Conservation (phyloP, 2,329 filamentous ascomycete genomes). For the Ophiosphaerella korrae region DNA sequence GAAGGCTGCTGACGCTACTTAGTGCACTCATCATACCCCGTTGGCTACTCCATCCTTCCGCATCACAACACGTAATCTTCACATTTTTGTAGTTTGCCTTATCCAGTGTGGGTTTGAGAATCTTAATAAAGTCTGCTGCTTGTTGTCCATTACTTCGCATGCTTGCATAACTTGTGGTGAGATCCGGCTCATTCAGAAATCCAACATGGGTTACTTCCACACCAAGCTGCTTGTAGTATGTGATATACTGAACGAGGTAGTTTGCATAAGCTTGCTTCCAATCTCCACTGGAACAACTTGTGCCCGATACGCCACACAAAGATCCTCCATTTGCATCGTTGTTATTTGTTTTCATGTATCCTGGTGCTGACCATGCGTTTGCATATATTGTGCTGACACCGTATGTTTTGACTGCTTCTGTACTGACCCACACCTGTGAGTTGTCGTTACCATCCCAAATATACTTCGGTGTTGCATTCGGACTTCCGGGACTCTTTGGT, state of each 20-base stretch:
- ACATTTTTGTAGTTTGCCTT: slow-evolving; percentile 42
- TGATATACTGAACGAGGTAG: slow-evolving; percentile 55
- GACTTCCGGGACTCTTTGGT: slow-evolving; percentile 31
- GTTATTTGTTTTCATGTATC: slow-evolving; percentile 59
- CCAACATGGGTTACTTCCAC: slow-evolving; percentile 50
- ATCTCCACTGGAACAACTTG: slow-evolving; percentile 50
- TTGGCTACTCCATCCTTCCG: slow-evolving; percentile 49
- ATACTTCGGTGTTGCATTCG: slow-evolving; percentile 31
- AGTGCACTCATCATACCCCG: slow-evolving; percentile 27
- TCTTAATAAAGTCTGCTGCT: slow-evolving; percentile 58
- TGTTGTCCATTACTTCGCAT: slow-evolving; percentile 56
- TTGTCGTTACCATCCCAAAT: slow-evolving; percentile 39
- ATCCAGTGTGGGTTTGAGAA: slow-evolving; percentile 50
- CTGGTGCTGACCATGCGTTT: slow-evolving; percentile 58
- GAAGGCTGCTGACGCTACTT: slow-evolving; percentile 15
- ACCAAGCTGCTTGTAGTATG: slow-evolving; percentile 50
- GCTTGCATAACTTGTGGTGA: slow-evolving; percentile 35
- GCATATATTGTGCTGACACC: slow-evolving; percentile 55
- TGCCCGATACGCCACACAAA: slow-evolving; percentile 53
- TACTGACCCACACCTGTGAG: slow-evolving; percentile 59
- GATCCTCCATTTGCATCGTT: slow-evolving; percentile 53
- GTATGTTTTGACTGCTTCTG: slow-evolving; percentile 53
- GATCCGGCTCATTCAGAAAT: slow-evolving; percentile 55
- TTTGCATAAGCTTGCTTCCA: slow-evolving; percentile 58
- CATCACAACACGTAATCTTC: slow-evolving; percentile 53